Evolutionary conservation across 139 green algal genomes (phyloP).

Genomic region (Chlamydomonas sphaeroides): DNA sequence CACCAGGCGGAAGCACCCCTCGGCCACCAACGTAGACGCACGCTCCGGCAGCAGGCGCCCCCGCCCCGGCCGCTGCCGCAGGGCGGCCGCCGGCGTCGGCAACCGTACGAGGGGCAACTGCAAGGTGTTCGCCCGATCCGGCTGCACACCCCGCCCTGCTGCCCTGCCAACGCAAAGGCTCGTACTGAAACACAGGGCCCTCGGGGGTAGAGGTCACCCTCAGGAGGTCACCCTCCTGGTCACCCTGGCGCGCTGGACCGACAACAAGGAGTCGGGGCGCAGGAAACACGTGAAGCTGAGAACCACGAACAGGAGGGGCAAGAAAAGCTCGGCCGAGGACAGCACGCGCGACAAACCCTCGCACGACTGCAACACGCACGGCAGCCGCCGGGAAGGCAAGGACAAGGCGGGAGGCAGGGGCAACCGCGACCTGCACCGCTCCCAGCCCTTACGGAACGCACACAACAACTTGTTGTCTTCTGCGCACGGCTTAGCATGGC

Average conservation of each 20-base stretch:
- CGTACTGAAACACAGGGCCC: not conserved
- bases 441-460: conserved; percentile 12
- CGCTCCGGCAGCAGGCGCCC: not conserved
- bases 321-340: not conserved
- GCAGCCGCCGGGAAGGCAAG: not conserved
- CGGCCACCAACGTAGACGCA: not conserved
- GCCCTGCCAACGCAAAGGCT: not conserved
- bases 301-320: not conserved
- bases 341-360: not conserved
- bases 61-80: not conserved
- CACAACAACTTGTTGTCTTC: not conserved
- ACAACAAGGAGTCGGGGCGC: conserved; percentile 8
- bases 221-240: no score
- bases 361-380: not conserved
- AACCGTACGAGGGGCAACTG: not conserved
- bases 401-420: not conserved
- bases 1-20: not conserved
- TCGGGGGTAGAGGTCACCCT: not conserved
- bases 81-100: not conserved
- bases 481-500: conserved; percentile 5
- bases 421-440: not conserved
- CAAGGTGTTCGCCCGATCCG: not conserved
- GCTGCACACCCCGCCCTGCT: not conserved
- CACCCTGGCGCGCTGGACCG: not conserved
- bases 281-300: not conserved